These are phyloP conservation scores for Diaporthe batatas DNA, from an alignment of 2,329 filamentous ascomycete species.

Conservation along the genomic window DNA sequence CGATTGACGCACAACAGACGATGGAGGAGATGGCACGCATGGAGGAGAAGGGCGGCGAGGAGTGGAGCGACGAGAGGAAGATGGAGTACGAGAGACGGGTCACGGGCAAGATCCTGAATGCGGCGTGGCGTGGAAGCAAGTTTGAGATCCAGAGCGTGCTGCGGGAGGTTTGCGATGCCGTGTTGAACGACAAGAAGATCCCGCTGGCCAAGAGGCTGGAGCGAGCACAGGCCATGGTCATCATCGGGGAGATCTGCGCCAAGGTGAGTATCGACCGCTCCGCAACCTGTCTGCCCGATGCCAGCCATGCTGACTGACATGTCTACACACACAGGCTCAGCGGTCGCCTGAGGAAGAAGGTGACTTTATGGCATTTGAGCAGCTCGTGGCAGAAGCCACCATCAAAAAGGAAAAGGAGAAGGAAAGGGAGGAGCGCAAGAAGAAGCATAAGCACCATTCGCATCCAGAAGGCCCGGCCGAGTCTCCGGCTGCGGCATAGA, in stretches of 20 bases:
- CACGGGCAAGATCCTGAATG: conserved; percentile 97
- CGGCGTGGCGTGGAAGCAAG: conserved; percentile 95
- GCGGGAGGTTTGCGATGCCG: conserved; percentile 91
- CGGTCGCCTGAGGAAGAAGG: conserved; percentile 96
- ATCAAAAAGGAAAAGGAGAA: conserved; percentile 93
- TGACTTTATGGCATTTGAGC: conserved; percentile 98
- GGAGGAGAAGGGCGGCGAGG: conserved; percentile 94
- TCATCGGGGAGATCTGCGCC: conserved; percentile 89
- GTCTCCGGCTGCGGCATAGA: conserved; percentile 20
- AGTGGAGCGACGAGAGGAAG: conserved; percentile 98
- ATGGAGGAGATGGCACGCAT: conserved; percentile 99
- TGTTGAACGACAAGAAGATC: conserved; percentile 84
- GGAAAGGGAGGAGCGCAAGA: conserved; percentile 67
- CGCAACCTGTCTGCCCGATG: neutral
- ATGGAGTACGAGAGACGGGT: conserved; percentile 95
- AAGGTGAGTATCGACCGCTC: conserved; percentile 70
- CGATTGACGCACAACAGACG: conserved; percentile 96
- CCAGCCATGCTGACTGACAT: conserved; percentile 40
- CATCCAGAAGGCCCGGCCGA: conserved; percentile 32
- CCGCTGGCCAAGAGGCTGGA: conserved; percentile 88
- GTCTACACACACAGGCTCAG: conserved; percentile 72
- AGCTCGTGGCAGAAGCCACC: conserved; percentile 95
- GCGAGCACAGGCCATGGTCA: conserved; percentile 87
- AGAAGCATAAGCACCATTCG: conserved; percentile 43
- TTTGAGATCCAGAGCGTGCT: conserved; percentile 98